phyloP scores from a whole-genome alignment of 306 rosid species.

The Lotus japonicus region DNA sequence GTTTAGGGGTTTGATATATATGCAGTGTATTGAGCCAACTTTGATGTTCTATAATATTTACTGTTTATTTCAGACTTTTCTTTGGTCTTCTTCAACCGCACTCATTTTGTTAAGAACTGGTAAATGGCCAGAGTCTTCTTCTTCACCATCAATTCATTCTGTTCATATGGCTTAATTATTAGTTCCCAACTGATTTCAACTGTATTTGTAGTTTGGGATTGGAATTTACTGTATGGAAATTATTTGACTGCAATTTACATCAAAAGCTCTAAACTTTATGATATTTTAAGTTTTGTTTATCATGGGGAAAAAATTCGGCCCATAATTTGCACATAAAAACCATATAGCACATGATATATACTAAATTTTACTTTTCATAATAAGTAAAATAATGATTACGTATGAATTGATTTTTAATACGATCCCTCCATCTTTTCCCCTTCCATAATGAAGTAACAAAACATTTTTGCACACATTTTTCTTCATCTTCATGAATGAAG shows the following conservation, averaged over 20 bases:
- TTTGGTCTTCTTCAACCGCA: constrained; percentile 10
- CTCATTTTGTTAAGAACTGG: neutral
- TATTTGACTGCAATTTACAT: constrained; percentile 12
- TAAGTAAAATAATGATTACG: too few species aligned
- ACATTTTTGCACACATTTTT: too few species aligned
- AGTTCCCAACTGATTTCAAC: constrained; percentile 15
- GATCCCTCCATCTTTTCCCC: too few species aligned
- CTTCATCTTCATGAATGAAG: constrained; percentile 23
- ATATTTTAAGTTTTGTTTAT: too few species aligned
- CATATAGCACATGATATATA: too few species aligned
- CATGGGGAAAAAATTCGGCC: too few species aligned
- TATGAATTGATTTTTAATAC: too few species aligned
- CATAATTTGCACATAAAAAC: too few species aligned
- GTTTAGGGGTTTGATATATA: neutral
- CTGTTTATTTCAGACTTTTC: constrained; percentile 10
- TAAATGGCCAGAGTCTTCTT: neutral
- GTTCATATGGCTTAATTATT: constrained; percentile 4
- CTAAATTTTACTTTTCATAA: too few species aligned
- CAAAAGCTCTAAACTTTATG: neutral
- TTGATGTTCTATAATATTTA: neutral
- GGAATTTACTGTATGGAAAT: constrained; percentile 27
- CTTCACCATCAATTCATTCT: neutral
- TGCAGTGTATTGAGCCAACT: constrained; percentile 14
- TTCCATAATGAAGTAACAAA: too few species aligned
- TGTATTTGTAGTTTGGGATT: neutral